phyloP scores from a whole-genome alignment of 2,329 filamentous ascomycete species.

The Penicillium sp. region DNA sequence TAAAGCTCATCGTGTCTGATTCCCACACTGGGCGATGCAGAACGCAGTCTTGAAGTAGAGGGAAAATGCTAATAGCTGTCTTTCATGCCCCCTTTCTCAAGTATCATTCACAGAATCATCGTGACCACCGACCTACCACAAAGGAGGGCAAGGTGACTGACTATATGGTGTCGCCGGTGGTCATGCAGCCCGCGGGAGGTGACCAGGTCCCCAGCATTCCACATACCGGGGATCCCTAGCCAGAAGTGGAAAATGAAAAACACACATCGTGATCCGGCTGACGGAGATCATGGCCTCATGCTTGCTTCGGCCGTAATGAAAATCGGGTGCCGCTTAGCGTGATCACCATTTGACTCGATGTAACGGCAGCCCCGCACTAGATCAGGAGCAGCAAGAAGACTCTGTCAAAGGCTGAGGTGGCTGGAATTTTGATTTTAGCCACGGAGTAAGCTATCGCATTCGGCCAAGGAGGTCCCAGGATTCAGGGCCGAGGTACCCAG shows the following conservation, averaged over 20 bases:
- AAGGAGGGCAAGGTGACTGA: constrained; percentile 6
- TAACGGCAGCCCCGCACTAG: constrained; percentile 12
- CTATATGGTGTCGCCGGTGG: background rate
- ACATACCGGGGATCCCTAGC: constrained; percentile 11
- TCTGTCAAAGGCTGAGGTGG: background rate
- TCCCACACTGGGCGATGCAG: background rate
- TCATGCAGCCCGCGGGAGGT: constrained; percentile 10
- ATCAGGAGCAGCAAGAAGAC: background rate
- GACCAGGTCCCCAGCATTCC: constrained; percentile 13
- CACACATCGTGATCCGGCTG: background rate
- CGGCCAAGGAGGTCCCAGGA: background rate
- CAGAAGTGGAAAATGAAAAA: constrained; percentile 3
- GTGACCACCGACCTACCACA: background rate
- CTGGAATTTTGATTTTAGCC: background rate
- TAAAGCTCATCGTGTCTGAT: constrained; percentile 7
- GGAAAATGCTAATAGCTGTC: background rate
- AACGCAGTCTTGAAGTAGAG: background rate
- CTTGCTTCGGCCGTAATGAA: constrained; percentile 3
- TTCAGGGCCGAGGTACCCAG: background rate
- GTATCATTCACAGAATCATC: background rate
- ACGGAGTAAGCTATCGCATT: constrained; percentile 6
- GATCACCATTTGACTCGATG: constrained; percentile 12
- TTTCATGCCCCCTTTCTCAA: background rate
- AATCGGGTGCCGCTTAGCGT: background rate
- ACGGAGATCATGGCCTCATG: constrained; percentile 8